These are phyloP conservation scores for Leccinum incarnatum DNA, from an alignment of 768 basidiomycete genomes.

Conservation along the genomic window DNA sequence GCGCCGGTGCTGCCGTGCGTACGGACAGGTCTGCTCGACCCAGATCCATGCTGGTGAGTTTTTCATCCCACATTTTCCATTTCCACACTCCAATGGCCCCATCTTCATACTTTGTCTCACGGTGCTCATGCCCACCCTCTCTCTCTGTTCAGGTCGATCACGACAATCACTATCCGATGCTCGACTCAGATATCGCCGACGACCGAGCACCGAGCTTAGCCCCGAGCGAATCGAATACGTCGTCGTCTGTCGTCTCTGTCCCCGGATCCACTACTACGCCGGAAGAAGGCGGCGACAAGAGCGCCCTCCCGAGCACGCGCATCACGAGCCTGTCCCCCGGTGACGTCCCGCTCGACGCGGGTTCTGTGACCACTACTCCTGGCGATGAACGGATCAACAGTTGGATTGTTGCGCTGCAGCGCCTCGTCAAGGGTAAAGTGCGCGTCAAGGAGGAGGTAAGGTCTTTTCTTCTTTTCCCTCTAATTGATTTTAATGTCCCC, in stretches of 20 bases:
- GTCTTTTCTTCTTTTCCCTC: neutral
- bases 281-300: neutral
- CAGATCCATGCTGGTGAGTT: neutral
- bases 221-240: slow-evolving; percentile 2
- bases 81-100: neutral
- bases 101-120: neutral
- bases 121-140: neutral
- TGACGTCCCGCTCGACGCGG: neutral
- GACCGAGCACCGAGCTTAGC: slow-evolving; percentile 1
- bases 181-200: slow-evolving; percentile 4
- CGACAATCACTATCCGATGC: slow-evolving; percentile 3
- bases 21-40: slow-evolving; percentile 23
- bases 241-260: neutral
- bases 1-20: slow-evolving; percentile 19
- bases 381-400: slow-evolving; percentile 7
- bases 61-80: neutral
- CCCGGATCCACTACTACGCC: neutral
- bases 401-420: slow-evolving; percentile 28
- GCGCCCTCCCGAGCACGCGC: slow-evolving; percentile 14
- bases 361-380: neutral
- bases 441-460: slow-evolving; percentile 23
- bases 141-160: slow-evolving; percentile 8
- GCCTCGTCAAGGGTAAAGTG: slow-evolving; percentile 31
- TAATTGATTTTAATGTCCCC: neutral
- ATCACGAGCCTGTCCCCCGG: slow-evolving; percentile 22